Base-by-base conservation (phyloP, 768 basidiomycete species). In the Crucibulum laeve region DNA sequence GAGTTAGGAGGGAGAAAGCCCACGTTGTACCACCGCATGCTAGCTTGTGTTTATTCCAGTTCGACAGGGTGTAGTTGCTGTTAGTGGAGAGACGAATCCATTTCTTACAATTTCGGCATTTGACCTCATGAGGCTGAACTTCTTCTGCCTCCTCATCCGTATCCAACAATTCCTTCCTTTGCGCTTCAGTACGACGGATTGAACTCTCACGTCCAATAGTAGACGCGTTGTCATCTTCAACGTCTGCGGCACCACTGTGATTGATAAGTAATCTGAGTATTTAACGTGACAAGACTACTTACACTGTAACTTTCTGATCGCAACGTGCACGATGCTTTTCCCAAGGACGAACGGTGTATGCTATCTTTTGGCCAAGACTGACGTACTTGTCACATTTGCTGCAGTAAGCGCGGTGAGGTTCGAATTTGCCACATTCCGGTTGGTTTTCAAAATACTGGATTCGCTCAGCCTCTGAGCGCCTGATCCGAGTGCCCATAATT, bases 381-480 rank as follows among this genome's bases (percentile, higher is more conserved):
- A 86, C 70, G 60, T 70, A 71, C 47, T 75, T 73, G 30, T 73
- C 61, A 56, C 85, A 87, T 25, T 74, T 64, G 15, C 61, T 71
- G 53, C 85, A 87, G 41, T 70, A 68, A n/a, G 73, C 80, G 6
- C 72, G 69, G 59, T 77, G 73, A 1, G 76, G 70, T 45, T 83
- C 81, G 36, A 83, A 58, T 6, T 69, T 67, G 22, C 70, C 70
- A 47, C 81, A 80, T 38, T 78, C 70, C 4, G 79, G 64, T 50
- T 87, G 77, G 47, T 80, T 77, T 48, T 74, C 73, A 58, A 82
- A 79, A 58, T 80, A 81, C 53, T 79, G 70, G 26, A 78, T 70
- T 22, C 85, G 78, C 50, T 85, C 82, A 5, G 64, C 60, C 62
- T 84, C 84, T 18, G 69, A 76, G 44, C 80, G 78, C 26, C 79